Base-by-base conservation (phyloP, 257 asterid genomes). In the Solanum tacnaense region DNA sequence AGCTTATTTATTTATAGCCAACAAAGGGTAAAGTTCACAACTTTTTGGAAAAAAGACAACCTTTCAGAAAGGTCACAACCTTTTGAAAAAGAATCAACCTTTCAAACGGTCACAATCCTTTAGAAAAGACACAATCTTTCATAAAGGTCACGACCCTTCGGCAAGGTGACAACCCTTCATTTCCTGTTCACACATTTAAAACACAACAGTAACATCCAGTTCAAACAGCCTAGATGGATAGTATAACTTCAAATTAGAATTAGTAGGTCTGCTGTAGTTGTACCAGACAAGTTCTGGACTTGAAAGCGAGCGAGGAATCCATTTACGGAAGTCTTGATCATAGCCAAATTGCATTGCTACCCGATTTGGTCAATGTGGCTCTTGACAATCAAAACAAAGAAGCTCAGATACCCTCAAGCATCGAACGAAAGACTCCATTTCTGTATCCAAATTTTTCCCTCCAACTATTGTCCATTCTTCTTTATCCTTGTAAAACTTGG, bases 281-380 rank as follows among this genome's bases (percentile, higher is more conserved):
- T 27, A 23, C 88, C 88, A 87, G 1, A 86, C 58, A 41, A 29
- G 38, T 39, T 87, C 60, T 1, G 5, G 31, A 36, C 52, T 16
- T 56, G 12, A 58, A 46, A 6, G 58, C 0, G 38, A 78, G 20
- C 29, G 49, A 21, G 68, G 15, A 31, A 89, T 32, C 60, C 87
- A 46, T 49, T 41, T 86, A 1, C 90, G 91, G 39, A 91, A 52
- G 49, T 92, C 91, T 87, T 92, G 91, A 32, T 92, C 93, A 1
- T 71, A 34, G 9, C 94, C 90, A 52, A 90, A 88, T 21, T 92
- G 92, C 88, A 88, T 88, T 13, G 90, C 92, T 1, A 90, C 91
- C 6, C 89, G 82, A 82, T 90, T 91, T 5, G 94, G 91, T 52
- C 41, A 84, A 35, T 89, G 83, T 15, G 88, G 52, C 85, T 92